Conservation (phyloP, 2,329 filamentous ascomycete genomes). For the Penicillium sp. region DNA sequence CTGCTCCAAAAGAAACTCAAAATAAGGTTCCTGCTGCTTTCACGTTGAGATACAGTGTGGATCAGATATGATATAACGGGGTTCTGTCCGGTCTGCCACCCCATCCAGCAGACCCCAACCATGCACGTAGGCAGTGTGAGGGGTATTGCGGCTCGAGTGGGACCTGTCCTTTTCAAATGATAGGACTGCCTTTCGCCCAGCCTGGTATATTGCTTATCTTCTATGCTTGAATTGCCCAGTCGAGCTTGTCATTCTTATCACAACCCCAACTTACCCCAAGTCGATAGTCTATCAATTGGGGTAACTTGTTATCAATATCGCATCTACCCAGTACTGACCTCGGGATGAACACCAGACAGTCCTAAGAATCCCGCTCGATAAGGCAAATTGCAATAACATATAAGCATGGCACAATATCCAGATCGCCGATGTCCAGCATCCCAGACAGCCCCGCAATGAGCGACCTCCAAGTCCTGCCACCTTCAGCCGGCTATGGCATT, state of each 20-base stretch:
- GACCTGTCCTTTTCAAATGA: too few species aligned
- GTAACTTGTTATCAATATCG: neutral
- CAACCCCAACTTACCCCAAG: neutral
- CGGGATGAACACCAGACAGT: neutral
- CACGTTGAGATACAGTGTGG: too few species aligned
- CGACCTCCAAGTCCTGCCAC: conserved; percentile 22
- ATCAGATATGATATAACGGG: too few species aligned
- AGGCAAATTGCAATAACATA: neutral
- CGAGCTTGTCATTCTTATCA: neutral
- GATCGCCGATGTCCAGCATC: too few species aligned
- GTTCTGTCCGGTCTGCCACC: too few species aligned
- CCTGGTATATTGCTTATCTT: neutral
- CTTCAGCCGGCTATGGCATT: conserved; percentile 52
- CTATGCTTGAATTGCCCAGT: neutral
- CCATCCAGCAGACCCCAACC: too few species aligned
- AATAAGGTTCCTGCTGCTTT: too few species aligned
- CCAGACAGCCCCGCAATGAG: conserved; percentile 7
- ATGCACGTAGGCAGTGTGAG: too few species aligned
- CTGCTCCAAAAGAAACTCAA: too few species aligned
- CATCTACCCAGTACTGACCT: neutral
- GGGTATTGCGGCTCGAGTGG: too few species aligned
- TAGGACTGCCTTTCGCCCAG: neutral
- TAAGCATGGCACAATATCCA: neutral
- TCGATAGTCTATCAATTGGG: neutral
- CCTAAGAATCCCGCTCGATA: neutral